phyloP scores from a whole-genome alignment of 2,329 filamentous ascomycete species.

The Colletotrichum sp. region DNA sequence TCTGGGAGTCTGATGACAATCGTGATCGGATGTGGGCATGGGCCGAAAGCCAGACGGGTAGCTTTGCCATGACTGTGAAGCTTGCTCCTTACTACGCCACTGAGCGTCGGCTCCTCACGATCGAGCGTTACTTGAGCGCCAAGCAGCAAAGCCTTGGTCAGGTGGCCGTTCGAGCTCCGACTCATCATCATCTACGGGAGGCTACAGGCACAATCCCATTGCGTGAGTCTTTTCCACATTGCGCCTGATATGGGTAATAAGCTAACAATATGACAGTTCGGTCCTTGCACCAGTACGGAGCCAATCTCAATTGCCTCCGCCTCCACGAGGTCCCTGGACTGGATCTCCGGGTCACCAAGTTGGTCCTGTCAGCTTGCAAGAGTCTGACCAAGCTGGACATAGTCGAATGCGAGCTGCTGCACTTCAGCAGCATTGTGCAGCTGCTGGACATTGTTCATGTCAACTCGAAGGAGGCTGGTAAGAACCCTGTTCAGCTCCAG shows the following conservation, averaged over 20 bases:
- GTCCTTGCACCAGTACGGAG: conserved; percentile 9
- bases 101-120: neutral
- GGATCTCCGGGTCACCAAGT: conserved; percentile 21
- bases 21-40: neutral
- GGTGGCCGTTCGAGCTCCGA: neutral
- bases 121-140: neutral
- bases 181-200: neutral
- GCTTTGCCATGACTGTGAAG: neutral
- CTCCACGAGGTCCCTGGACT: conserved; percentile 30
- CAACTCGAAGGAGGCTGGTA: conserved; percentile 21
- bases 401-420: conserved; percentile 33
- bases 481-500: conserved; percentile 17
- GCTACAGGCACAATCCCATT: neutral
- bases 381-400: conserved; percentile 27
- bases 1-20: neutral
- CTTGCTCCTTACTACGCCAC: neutral
- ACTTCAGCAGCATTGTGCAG: conserved; percentile 24
- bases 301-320: conserved; percentile 24
- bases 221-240: neutral
- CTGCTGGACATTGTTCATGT: conserved; percentile 24
- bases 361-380: conserved; percentile 22
- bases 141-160: neutral
- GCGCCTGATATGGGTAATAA: neutral
- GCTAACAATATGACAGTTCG: conserved; percentile 2
- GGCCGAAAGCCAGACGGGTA: neutral